A percentile compares a stretch with the other conserved stretches of the same genome.
Evolutionary conservation across 306 rosid genomes (phyloP).

Genomic region (Gillenia trifoliata): DNA sequence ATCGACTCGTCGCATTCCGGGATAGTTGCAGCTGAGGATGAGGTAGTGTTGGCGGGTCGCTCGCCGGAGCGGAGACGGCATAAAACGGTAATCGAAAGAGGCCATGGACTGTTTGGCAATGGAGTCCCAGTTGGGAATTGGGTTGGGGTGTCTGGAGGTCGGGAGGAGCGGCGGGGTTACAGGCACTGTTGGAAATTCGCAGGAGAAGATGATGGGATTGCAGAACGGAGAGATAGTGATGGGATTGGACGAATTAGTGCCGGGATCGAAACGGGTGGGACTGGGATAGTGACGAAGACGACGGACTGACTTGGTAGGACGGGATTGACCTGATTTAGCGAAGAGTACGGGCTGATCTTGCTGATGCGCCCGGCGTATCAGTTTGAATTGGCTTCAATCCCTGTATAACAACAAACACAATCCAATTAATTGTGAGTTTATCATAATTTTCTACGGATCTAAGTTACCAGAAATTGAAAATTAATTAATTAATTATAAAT

Average conservation of each 20-base stretch:
- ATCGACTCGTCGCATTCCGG: conserved; percentile 89
- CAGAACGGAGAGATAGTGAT: conserved; percentile 47
- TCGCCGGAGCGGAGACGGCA: conserved; percentile 89
- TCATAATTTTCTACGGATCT: neutral
- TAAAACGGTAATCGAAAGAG: conserved; percentile 63
- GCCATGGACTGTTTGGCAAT: conserved; percentile 70
- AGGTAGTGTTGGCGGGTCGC: conserved; percentile 75
- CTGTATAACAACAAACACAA: conserved; percentile 29
- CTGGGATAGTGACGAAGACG: conserved; percentile 82
- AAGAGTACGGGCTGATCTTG: conserved; percentile 48
- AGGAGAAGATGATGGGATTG: conserved; percentile 57
- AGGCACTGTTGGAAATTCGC: conserved; percentile 68
- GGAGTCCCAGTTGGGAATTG: conserved; percentile 82
- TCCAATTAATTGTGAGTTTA: neutral
- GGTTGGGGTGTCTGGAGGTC: conserved; percentile 62
- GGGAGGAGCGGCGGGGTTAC: conserved; percentile 79
- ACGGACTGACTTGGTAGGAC: conserved; percentile 81
- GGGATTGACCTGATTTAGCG: conserved; percentile 80
- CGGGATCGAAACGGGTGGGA: conserved; percentile 55
- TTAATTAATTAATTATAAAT: neutral
- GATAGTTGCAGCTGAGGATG: conserved; percentile 55
- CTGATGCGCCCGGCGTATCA: conserved; percentile 50
- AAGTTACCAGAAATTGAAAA: neutral
- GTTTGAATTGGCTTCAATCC: conserved; percentile 54
- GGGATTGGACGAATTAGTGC: conserved; percentile 40